Evolutionary conservation across 345 rosid genomes (phyloP).

Genomic region (Anacardium occidentale): DNA sequence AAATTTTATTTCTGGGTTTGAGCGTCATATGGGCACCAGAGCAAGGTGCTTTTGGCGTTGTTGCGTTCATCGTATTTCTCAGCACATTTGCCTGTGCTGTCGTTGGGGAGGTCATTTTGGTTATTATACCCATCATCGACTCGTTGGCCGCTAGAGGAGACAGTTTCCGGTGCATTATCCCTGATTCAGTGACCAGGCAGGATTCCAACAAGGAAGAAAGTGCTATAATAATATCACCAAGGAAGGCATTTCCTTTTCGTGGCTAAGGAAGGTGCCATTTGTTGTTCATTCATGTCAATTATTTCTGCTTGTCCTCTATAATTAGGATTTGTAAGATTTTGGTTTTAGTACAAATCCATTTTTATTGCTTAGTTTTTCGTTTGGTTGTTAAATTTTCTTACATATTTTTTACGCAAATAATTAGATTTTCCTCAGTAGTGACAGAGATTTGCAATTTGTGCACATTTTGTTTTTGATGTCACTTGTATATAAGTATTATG

Average conservation of each 20-base stretch:
- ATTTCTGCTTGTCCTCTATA: no score
- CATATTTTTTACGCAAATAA: neutral
- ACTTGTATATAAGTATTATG: no score
- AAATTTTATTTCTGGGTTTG: slow-evolving; percentile 34
- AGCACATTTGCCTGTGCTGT: slow-evolving; percentile 35
- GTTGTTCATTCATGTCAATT: neutral
- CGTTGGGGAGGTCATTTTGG: slow-evolving; percentile 56
- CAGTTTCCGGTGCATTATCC: slow-evolving; percentile 5
- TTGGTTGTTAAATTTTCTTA: no score
- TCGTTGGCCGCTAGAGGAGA: slow-evolving; percentile 51
- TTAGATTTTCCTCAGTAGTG: neutral
- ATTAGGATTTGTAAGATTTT: neutral
- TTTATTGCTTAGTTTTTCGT: neutral
- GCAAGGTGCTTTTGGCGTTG: slow-evolving; percentile 1
- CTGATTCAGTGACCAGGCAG: neutral
- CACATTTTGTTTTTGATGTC: no score
- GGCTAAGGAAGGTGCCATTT: no score
- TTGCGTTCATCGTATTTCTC: slow-evolving; percentile 32
- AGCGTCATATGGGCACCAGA: slow-evolving; percentile 44
- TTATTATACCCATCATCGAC: slow-evolving; percentile 56
- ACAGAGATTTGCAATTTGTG: no score
- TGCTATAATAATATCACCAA: neutral
- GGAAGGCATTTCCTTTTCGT: no score
- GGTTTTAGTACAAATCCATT: neutral
- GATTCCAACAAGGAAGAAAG: neutral